Conservation (phyloP, 371 early-diverging fungal species). For the Mucor sp. region DNA sequence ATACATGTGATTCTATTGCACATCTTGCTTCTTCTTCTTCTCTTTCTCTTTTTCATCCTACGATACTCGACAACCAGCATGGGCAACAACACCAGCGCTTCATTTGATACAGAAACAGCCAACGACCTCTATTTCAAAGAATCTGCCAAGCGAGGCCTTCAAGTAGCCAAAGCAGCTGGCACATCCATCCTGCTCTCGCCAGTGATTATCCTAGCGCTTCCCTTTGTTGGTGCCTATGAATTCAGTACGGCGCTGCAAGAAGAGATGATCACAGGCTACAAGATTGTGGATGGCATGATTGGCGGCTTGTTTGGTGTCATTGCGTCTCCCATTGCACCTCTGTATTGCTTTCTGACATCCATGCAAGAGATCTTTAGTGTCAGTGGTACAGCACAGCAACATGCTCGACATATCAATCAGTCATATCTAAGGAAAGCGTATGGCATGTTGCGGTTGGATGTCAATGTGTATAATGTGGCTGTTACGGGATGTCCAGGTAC, state of each 20-base stretch:
- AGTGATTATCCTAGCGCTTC: constrained; percentile 30
- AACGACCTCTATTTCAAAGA: constrained; percentile 24
- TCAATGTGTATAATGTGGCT: constrained; percentile 27
- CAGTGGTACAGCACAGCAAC: constrained; percentile 5
- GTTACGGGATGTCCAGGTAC: constrained; percentile 34
- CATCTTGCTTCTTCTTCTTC: no score
- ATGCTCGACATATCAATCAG: constrained; percentile 19
- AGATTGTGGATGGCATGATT: constrained; percentile 17
- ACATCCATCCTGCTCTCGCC: constrained; percentile 22
- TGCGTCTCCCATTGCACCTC: constrained; percentile 31
- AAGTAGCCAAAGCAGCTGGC: constrained; percentile 21
- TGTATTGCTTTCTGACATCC: constrained; percentile 23
- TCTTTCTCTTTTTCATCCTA: no score
- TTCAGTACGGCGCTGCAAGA: constrained; percentile 22
- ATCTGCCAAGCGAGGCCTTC: constrained; percentile 21
- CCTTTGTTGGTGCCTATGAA: constrained; percentile 37
- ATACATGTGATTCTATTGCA: no score
- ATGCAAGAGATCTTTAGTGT: constrained; percentile 22
- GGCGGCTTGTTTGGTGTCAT: constrained; percentile 33
- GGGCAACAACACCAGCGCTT: not conserved
- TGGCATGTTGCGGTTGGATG: constrained; percentile 17
- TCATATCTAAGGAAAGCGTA: constrained; percentile 21
- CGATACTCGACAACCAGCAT: not conserved
- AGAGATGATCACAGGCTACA: constrained; percentile 24
- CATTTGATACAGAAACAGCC: constrained; percentile 20